Percentiles rank a stretch among this genome's conserved stretches.
These are phyloP conservation scores for Martiniozyma abietophila DNA, from an alignment of 805 yeast genomes.

Conservation along the genomic window DNA sequence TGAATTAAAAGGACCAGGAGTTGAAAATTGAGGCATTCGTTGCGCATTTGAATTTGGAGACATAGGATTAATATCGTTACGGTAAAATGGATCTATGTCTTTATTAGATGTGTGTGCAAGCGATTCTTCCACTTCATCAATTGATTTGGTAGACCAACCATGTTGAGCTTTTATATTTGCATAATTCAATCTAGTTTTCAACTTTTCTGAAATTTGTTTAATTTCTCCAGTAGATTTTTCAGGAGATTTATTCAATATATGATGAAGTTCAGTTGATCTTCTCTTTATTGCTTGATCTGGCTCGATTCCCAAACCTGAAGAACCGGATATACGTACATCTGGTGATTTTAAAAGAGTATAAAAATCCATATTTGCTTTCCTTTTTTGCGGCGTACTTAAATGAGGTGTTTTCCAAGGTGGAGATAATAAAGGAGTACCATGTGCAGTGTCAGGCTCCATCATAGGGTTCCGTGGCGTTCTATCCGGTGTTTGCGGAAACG, in stretches of 20 bases:
- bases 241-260: conserved; percentile 20
- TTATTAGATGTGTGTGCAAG: no score
- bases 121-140: conserved; percentile 23
- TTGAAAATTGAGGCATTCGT: conserved; percentile 4
- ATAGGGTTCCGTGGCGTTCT: conserved; percentile 21
- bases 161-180: conserved; percentile 30
- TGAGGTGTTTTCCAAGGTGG: conserved; percentile 20
- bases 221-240: conserved; percentile 22
- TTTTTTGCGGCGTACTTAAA: conserved; percentile 26
- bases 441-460: conserved; percentile 13
- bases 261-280: conserved; percentile 26
- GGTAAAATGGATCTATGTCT: no score
- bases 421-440: conserved; percentile 27
- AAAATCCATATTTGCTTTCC: conserved; percentile 26
- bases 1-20: neutral
- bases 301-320: no score
- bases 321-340: conserved; percentile 19
- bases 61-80: neutral
- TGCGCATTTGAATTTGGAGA: conserved; percentile 2
- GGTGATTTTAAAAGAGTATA: conserved; percentile 29
- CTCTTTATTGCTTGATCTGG: conserved; percentile 17
- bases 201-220: conserved; percentile 28
- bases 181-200: conserved; percentile 28
- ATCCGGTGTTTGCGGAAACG: conserved; percentile 22
- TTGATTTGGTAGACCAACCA: conserved; percentile 26